phyloP scores from a whole-genome alignment of 2,329 filamentous ascomycete genomes.

The Tolypocladium guangdongense region DNA sequence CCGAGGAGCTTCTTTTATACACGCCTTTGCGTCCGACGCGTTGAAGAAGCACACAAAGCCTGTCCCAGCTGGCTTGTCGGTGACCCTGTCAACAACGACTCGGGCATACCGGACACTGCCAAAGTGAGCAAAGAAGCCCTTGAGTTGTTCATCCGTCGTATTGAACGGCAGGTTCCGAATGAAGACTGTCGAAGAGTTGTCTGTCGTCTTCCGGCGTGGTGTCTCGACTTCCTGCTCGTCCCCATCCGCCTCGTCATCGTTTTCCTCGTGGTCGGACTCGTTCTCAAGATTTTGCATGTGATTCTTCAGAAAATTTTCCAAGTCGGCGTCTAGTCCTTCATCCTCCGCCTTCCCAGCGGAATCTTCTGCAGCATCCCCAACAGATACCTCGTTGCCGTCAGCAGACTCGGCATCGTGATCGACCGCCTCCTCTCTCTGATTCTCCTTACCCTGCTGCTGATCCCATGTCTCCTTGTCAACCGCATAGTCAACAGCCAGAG shows the following conservation, averaged over 20 bases:
- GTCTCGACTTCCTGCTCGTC: conserved; percentile 28
- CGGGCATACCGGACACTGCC: conserved; percentile 84
- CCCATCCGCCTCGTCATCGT: conserved; percentile 28
- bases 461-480: conserved; percentile 87
- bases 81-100: conserved; percentile 77
- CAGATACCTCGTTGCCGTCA: conserved; percentile 15
- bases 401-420: conserved; percentile 22
- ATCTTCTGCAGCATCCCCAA: conserved; percentile 18
- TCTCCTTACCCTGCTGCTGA: conserved; percentile 37
- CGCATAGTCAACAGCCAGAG: conserved; percentile 90
- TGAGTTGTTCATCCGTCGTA: conserved; percentile 68
- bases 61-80: conserved; percentile 79
- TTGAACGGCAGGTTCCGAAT: conserved; percentile 91
- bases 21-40: conserved; percentile 61
- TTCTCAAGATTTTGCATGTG: conserved; percentile 47
- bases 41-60: conserved; percentile 92
- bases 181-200: conserved; percentile 74
- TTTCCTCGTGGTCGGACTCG: conserved; percentile 40
- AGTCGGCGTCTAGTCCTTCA: conserved; percentile 30
- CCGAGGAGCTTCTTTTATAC: conserved; percentile 65
- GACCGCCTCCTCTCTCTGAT: conserved; percentile 21
- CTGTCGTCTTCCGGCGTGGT: conserved; percentile 29
- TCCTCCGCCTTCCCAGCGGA: conserved; percentile 25
- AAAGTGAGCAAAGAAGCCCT: conserved; percentile 79
- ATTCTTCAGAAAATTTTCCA: conserved; percentile 47